phyloP scores from a whole-genome alignment of 1,284 basidiomycete species.

The Pterula multifida region DNA sequence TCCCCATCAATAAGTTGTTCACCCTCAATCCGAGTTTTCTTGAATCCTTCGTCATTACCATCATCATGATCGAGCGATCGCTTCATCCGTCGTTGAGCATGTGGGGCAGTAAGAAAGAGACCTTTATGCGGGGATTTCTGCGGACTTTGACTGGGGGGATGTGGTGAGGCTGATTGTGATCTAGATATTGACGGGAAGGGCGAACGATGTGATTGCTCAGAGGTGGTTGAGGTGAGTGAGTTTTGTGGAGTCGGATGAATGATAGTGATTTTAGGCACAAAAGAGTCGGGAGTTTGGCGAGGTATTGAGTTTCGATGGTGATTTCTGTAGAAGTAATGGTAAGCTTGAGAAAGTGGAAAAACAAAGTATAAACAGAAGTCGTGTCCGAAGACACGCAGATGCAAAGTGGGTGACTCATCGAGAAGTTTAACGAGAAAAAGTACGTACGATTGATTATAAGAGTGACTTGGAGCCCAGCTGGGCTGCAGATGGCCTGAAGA shows the following conservation, averaged over 20 bases:
- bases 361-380: too few species aligned
- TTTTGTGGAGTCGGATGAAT: neutral
- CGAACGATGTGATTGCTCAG: neutral
- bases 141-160: neutral
- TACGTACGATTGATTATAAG: neutral
- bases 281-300: neutral
- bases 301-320: neutral
- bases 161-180: neutral
- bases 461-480: neutral
- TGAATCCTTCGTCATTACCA: slow-evolving; percentile 30
- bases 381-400: neutral
- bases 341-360: too few species aligned
- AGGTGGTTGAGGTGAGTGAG: neutral
- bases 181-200: slow-evolving; percentile 11
- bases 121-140: neutral
- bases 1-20: slow-evolving; percentile 33
- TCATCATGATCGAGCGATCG: slow-evolving; percentile 28
- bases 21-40: slow-evolving; percentile 38
- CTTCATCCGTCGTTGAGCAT: slow-evolving; percentile 20
- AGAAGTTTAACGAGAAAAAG: too few species aligned
- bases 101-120: slow-evolving; percentile 13
- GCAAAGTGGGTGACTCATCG: too few species aligned
- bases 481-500: neutral
- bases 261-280: neutral
- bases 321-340: too few species aligned